These are phyloP conservation scores for Lactarius trivialis DNA, from an alignment of 768 basidiomycete species.

Conservation along the genomic window DNA sequence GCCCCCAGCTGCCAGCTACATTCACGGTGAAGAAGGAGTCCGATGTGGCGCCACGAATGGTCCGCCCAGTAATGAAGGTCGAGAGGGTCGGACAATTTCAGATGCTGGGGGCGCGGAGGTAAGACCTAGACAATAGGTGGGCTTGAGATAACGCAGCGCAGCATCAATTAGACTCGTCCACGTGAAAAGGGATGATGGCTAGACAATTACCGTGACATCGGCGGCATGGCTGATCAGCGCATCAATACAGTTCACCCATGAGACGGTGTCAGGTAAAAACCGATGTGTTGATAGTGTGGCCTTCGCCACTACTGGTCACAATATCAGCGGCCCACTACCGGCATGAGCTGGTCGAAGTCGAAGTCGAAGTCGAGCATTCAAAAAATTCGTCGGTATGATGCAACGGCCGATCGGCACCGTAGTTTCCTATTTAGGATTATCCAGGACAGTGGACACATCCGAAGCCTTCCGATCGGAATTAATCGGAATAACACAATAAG, in stretches of 20 bases:
- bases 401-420: too few species aligned
- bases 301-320: too few species aligned
- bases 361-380: too few species aligned
- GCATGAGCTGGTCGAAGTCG: too few species aligned
- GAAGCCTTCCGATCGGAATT: background rate
- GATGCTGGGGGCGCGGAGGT: background rate
- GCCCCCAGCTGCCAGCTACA: background rate
- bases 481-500: too few species aligned
- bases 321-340: too few species aligned
- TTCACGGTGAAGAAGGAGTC: background rate
- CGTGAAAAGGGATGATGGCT: too few species aligned
- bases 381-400: too few species aligned
- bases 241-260: too few species aligned
- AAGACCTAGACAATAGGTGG: background rate
- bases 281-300: background rate
- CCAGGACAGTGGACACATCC: too few species aligned
- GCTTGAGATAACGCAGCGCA: background rate
- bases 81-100: background rate
- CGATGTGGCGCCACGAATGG: background rate
- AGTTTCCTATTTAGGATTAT: background rate
- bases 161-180: background rate
- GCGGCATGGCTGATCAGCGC: background rate
- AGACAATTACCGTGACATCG: too few species aligned
- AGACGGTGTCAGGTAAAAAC: background rate
- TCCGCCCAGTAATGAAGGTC: background rate